These are phyloP conservation scores for Ascochyta viciae-villosae DNA, from an alignment of 2,329 filamentous ascomycete species.

Conservation along the genomic window DNA sequence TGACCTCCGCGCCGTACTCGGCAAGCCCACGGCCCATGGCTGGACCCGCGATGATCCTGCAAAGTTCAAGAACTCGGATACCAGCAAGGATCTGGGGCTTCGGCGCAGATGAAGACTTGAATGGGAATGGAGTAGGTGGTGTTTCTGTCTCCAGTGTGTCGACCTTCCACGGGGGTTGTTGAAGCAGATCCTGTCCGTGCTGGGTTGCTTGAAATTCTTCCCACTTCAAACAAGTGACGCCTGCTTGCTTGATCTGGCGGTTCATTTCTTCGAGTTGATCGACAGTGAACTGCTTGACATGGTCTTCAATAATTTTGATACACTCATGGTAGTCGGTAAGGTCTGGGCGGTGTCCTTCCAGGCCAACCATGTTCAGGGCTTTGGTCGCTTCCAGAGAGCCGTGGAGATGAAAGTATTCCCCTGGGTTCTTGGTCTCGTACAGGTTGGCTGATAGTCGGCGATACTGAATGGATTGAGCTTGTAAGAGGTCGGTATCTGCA, in stretches of 20 bases:
- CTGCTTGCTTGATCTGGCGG: conserved; percentile 50
- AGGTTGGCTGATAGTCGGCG: conserved; percentile 76
- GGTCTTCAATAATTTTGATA: conserved; percentile 51
- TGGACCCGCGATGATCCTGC: conserved; percentile 78
- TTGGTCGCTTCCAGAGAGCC: conserved; percentile 75
- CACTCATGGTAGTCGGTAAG: conserved; percentile 58
- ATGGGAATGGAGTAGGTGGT: conserved; percentile 56
- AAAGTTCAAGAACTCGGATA: conserved; percentile 76
- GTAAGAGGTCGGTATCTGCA: conserved; percentile 74
- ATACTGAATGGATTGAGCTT: conserved; percentile 74
- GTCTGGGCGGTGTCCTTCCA: conserved; percentile 67
- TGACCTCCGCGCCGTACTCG: conserved; percentile 77
- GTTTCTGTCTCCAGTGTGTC: conserved; percentile 60
- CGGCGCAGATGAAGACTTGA: conserved; percentile 48
- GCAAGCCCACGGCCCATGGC: conserved; percentile 73
- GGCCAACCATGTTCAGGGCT: conserved; percentile 73
- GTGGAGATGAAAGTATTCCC: conserved; percentile 78
- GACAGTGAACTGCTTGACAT: conserved; percentile 50
- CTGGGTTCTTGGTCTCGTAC: conserved; percentile 70
- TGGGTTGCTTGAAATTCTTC: conserved; percentile 50
- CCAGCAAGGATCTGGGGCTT: conserved; percentile 58
- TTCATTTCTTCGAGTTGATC: conserved; percentile 54
- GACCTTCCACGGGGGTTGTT: conserved; percentile 57
- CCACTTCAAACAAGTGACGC: conserved; percentile 51
- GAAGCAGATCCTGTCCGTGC: conserved; percentile 51